phyloP scores from a whole-genome alignment of 805 yeast genomes.

The Candida vaughaniae region DNA sequence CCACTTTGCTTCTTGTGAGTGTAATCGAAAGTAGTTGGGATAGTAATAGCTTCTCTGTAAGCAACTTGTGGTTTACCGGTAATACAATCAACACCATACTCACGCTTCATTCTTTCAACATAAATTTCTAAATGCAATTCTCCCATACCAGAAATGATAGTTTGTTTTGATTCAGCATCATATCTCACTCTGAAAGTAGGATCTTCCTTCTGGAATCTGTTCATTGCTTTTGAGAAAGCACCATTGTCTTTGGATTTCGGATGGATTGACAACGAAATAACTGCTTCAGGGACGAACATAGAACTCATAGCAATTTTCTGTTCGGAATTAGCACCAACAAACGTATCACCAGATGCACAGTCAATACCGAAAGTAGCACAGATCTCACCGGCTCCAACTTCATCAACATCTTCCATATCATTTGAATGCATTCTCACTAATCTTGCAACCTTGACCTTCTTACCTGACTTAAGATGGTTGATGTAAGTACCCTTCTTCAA shows the following conservation, averaged over 20 bases:
- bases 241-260: slow-evolving; percentile 85
- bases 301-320: slow-evolving; percentile 88
- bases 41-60: slow-evolving; percentile 87
- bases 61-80: slow-evolving; percentile 99
- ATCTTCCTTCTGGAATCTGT: slow-evolving; percentile 97
- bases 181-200: slow-evolving; percentile 94
- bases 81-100: slow-evolving; percentile 90
- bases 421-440: slow-evolving; percentile 98
- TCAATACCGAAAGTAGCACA: slow-evolving; percentile 99
- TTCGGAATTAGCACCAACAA: slow-evolving; percentile 70
- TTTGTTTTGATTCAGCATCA: slow-evolving; percentile 90
- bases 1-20: slow-evolving; percentile 98
- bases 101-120: slow-evolving; percentile 97
- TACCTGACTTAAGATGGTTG: slow-evolving; percentile 87
- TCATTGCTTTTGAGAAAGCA: slow-evolving; percentile 94
- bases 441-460: slow-evolving; percentile 88
- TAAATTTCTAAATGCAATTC: slow-evolving; percentile 96
- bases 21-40: slow-evolving; percentile 77
- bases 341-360: slow-evolving; percentile 98
- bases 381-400: slow-evolving; percentile 96
- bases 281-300: slow-evolving; percentile 99
- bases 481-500: slow-evolving; percentile 88
- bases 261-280: slow-evolving; percentile 84
- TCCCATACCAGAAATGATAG: slow-evolving; percentile 96
- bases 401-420: slow-evolving; percentile 97